Conservation (phyloP, 2,329 filamentous ascomycete species). For the Knufia fluminis region DNA sequence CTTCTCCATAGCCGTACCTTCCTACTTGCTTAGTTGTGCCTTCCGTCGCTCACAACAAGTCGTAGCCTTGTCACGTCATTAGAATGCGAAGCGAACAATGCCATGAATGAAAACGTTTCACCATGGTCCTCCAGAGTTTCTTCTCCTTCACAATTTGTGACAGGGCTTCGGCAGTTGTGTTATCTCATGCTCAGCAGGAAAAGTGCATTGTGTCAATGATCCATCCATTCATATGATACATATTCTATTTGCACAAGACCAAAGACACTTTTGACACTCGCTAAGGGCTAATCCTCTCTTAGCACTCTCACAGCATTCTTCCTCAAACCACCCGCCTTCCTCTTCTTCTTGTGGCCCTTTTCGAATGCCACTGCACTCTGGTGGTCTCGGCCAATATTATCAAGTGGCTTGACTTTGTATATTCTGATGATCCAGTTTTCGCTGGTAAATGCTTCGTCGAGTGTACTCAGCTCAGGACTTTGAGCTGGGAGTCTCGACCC, state of each 20-base stretch:
- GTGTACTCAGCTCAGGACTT: constrained; percentile 72
- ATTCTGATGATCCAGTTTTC: constrained; percentile 99
- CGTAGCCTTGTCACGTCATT: too few relatives aligned
- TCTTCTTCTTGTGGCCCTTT: constrained; percentile 45
- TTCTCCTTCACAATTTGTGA: too few relatives aligned
- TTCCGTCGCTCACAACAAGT: too few relatives aligned
- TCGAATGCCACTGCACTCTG: constrained; percentile 49
- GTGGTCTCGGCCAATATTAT: constrained; percentile 90
- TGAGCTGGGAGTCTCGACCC: constrained; percentile 69
- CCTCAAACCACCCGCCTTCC: constrained; percentile 31
- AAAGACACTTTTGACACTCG: neutral
- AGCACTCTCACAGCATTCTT: constrained; percentile 35
- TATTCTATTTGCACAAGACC: neutral
- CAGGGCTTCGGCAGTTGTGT: too few relatives aligned
- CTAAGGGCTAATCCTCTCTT: constrained; percentile 31
- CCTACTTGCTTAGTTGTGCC: too few relatives aligned
- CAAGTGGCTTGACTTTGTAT: constrained; percentile 98
- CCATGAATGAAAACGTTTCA: too few relatives aligned
- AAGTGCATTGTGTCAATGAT: too few relatives aligned
- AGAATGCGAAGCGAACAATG: too few relatives aligned
- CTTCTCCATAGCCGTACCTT: too few relatives aligned
- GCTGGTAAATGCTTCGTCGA: constrained; percentile 96
- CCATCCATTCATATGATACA: neutral
- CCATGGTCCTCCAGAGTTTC: too few relatives aligned
- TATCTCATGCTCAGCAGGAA: too few relatives aligned